Evolutionary conservation across 805 yeast genomes (phyloP), one percentile per base, ranked within the genome.

Genomic region (Kodamaea laetipori): DNA sequence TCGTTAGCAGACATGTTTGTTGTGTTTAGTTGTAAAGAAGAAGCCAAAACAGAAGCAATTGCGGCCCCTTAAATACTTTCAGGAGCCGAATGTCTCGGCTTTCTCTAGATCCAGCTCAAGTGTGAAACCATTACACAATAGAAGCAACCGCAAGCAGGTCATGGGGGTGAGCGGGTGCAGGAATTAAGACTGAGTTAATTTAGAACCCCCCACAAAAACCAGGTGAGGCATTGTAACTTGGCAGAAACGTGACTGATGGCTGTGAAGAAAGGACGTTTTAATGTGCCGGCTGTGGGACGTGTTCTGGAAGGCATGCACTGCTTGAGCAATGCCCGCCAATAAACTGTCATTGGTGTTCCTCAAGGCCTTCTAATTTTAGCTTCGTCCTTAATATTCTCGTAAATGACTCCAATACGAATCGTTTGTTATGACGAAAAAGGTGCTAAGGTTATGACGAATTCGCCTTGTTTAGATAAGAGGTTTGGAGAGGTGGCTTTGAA

Each of bases 1-100:
- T 58, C 63, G 59, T 58, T 56, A 12, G 63, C 62, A 35, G 62
- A 57, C 63, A 58, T 58, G 30, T 24, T 41, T 25, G 25, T 13
- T 16, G 19, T 28, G 16, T 12, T 9, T 9, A n/a, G 26, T 40
- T 32, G 17, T 35, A 28, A 16, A 12, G 38, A 24, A 23, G 26
- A 13, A 24, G 27, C 28, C 9, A 24, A 35, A 19, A 30, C 15
- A 17, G 17, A 30, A 30, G 34, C 34, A 17, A 30, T 5, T 8
- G 19, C 17, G 15, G 34, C 34, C 34, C 34, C 34, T 30, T 30
- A 30, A 30, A 30, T 30, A 30, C 34, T 30, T 30, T 30, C 17
- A 30, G 19, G 31, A 13, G 31, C n/a, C n/a, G 13, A 27, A 12
- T 27, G 19, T 15, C 34, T 30, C 34, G 34, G 34, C 34, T 15